These are phyloP conservation scores for Jamesozyma lodderae DNA, from an alignment of 805 yeast species.

Conservation along the genomic window DNA sequence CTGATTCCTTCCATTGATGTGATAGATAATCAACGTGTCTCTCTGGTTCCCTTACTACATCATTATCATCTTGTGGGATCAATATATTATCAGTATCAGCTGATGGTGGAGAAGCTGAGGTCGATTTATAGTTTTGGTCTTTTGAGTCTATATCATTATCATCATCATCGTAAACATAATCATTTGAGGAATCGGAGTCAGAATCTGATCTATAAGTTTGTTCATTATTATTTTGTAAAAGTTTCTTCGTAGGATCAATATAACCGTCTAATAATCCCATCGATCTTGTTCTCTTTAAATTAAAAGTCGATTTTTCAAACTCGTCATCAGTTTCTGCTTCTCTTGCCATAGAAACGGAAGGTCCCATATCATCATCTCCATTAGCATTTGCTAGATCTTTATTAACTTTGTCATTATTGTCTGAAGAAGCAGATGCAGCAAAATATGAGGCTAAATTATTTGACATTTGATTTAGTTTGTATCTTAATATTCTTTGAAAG, in stretches of 20 bases:
- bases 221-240: constrained; percentile 19
- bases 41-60: constrained; percentile 69
- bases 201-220: not conserved
- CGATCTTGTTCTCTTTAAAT: constrained; percentile 72
- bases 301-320: constrained; percentile 61
- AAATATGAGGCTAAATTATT: constrained; percentile 26
- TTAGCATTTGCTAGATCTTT: not conserved
- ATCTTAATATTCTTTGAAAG: no score
- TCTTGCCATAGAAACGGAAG: constrained; percentile 41
- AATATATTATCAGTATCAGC: constrained; percentile 24
- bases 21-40: constrained; percentile 91
- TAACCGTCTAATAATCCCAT: constrained; percentile 72
- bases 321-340: constrained; percentile 65
- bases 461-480: constrained; percentile 15
- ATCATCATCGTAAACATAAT: constrained; percentile 6
- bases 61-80: constrained; percentile 76
- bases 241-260: constrained; percentile 39
- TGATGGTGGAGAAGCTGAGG: constrained; percentile 32
- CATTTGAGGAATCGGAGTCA: constrained; percentile 4
- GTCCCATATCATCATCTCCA: constrained; percentile 28
- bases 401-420: not conserved
- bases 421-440: constrained; percentile 6
- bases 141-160: constrained; percentile 3
- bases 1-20: constrained; percentile 92
- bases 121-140: constrained; percentile 6